A percentile compares a stretch with the other conserved stretches of the same genome.
phyloP scores from a whole-genome alignment of 495 filamentous ascomycete species.

The Recurvomyces mirabilis region DNA sequence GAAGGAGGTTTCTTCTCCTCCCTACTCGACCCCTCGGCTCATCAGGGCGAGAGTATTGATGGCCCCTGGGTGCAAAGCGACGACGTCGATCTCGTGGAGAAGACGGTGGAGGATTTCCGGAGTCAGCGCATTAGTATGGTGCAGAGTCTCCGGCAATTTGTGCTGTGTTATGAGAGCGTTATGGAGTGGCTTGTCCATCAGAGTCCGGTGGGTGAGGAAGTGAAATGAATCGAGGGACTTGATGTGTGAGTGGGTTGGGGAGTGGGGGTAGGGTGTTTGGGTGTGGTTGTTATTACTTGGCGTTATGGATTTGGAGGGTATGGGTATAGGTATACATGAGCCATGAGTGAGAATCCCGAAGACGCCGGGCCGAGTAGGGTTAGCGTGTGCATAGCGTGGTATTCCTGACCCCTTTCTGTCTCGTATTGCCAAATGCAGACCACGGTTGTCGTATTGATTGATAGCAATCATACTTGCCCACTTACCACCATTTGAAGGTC shows the following conservation, averaged over 20 bases:
- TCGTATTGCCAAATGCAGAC: too few species aligned
- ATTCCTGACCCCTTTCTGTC: too few species aligned
- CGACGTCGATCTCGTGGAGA: conserved; percentile 64
- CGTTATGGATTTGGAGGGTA: too few species aligned
- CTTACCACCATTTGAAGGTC: too few species aligned
- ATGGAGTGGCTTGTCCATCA: conserved; percentile 69
- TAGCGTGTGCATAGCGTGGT: too few species aligned
- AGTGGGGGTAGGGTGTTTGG: too few species aligned
- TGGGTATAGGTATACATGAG: too few species aligned
- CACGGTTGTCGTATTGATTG: too few species aligned
- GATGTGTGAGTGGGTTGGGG: neutral
- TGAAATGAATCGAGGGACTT: neutral
- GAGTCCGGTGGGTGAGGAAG: conserved; percentile 2
- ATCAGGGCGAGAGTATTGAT: conserved; percentile 16
- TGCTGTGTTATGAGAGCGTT: conserved; percentile 91
- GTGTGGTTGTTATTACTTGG: too few species aligned
- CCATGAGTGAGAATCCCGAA: too few species aligned
- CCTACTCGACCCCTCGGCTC: neutral
- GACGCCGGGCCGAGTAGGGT: too few species aligned
- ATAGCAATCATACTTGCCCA: too few species aligned
- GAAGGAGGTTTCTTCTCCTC: conserved; percentile 18
- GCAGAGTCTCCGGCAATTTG: conserved; percentile 86
- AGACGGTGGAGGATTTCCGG: conserved; percentile 81
- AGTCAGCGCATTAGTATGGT: conserved; percentile 90
- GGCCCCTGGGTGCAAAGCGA: conserved; percentile 45